Evolutionary conservation across 306 rosid species (phyloP), one percentile per base, ranked within the genome.

Genomic region (Pueraria montana): DNA sequence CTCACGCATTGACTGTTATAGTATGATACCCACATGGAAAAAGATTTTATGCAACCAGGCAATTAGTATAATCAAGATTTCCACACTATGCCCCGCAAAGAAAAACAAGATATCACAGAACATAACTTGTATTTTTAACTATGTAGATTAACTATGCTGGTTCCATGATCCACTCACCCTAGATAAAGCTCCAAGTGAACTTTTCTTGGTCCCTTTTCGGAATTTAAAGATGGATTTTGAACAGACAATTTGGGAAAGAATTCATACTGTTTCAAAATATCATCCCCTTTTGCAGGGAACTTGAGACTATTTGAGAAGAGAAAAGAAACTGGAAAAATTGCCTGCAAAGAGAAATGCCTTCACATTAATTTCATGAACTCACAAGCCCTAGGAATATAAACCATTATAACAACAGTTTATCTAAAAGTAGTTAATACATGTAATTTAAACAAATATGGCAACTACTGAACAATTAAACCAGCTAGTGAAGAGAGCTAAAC

Each of bases 261-360:
- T 74, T 82, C 67, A 83, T 91, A 87, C 74, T 90, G 93, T 82
- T 89, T 86, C 83, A 85, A 64, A 56, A 92, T 66, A 55, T 83
- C 86, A 81, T 91, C 91, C 48, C 52, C 63, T 17, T 85, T 81
- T 72, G 90, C 87, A 3, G 94, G 96, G 88, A 96, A 89, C 88
- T 90, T 94, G 89, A 94, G 79, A 85, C 97, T 92, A 87, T 92
- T 89, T 78, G 98, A 84, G 84, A 94, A 88, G 87, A 96, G 84
- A 84, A 87, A 89, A 53, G 92, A 86, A 84, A 96, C 95, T 27
- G 99, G 99, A 89, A 86, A 96, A 86, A 88, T 83, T 78, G 87
- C 98, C 99, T 96, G 92, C 87, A 69, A 76, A 83, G 71, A 79
- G 59, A 81, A 66, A 77, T 49, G 52, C 38, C 50, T 38, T 53